Conservation (phyloP, 177 flowering plant species). For the Vitis hybrid region DNA sequence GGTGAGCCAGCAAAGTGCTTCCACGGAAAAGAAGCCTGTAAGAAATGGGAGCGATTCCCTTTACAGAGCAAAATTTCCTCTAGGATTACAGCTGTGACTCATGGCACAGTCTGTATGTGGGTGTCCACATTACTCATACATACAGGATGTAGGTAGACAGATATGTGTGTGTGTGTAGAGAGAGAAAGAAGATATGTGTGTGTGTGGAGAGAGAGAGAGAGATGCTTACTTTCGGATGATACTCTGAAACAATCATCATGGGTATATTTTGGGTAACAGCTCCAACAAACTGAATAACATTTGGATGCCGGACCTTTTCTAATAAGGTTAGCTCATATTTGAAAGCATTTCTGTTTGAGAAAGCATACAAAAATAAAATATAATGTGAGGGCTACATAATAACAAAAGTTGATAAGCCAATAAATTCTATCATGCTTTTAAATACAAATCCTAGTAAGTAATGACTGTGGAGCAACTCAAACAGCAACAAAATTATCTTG, state of each 20-base stretch:
- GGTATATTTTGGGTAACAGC: conserved; percentile 96
- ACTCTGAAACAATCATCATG: conserved; percentile 95
- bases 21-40: too few relatives aligned
- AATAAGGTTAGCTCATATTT: conserved; percentile 76
- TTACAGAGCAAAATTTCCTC: too few relatives aligned
- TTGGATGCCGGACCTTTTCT: conserved; percentile 95
- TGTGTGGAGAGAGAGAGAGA: background rate
- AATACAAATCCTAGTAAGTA: too few relatives aligned
- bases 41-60: too few relatives aligned
- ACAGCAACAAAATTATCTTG: too few relatives aligned
- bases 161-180: background rate
- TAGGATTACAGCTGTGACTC: too few relatives aligned
- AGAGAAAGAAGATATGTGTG: background rate
- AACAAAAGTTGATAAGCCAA: background rate
- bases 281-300: conserved; percentile 96
- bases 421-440: background rate
- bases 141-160: too few relatives aligned
- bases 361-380: background rate
- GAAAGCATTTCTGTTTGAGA: conserved; percentile 74
- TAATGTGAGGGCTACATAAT: background rate
- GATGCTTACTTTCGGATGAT: conserved; percentile 72
- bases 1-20: too few relatives aligned
- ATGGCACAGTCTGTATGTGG: too few relatives aligned
- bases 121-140: too few relatives aligned
- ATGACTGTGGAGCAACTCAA: too few relatives aligned